These are phyloP conservation scores for Trifolium fragiferum DNA, from an alignment of 306 rosid species.

Conservation along the genomic window DNA sequence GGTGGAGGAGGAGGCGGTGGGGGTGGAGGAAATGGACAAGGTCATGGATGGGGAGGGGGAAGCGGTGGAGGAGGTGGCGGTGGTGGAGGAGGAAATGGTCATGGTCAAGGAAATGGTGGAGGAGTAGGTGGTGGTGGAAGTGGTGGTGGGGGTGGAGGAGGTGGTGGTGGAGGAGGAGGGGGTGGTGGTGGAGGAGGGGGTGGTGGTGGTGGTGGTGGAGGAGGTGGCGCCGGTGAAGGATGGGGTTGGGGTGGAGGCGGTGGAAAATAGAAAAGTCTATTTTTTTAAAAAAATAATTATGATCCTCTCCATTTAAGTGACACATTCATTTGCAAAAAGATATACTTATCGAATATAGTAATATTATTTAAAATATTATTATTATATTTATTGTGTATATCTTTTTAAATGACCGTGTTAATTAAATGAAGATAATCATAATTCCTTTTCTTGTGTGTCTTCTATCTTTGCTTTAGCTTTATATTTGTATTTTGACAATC, in stretches of 20 bases:
- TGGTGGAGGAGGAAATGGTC: not conserved
- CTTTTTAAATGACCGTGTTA: too few species aligned
- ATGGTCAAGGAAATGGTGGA: not conserved
- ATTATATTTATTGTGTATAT: too few species aligned
- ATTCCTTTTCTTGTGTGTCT: too few species aligned
- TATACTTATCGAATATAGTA: too few species aligned
- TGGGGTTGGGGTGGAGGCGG: not conserved
- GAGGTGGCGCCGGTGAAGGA: not conserved
- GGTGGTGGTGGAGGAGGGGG: not conserved
- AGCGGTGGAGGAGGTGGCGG: not conserved
- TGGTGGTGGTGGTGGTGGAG: not conserved
- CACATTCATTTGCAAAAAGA: too few species aligned
- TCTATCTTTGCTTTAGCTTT: too few species aligned
- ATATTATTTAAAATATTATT: too few species aligned
- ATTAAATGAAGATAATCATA: too few species aligned
- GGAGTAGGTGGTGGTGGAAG: not conserved
- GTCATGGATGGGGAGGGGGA: not conserved
- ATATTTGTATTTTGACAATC: too few species aligned
- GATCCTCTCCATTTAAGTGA: too few species aligned
- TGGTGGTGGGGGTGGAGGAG: conserved; percentile 1
- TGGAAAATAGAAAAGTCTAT: too few species aligned
- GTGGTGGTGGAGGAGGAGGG: not conserved
- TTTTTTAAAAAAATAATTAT: too few species aligned
- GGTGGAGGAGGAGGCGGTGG: conserved; percentile 4
- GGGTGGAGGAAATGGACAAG: conserved; percentile 24